Percentiles rank a stretch among this genome's conserved stretches.
Conservation (phyloP, 2,329 filamentous ascomycete genomes). For the Beauveria sp. region DNA sequence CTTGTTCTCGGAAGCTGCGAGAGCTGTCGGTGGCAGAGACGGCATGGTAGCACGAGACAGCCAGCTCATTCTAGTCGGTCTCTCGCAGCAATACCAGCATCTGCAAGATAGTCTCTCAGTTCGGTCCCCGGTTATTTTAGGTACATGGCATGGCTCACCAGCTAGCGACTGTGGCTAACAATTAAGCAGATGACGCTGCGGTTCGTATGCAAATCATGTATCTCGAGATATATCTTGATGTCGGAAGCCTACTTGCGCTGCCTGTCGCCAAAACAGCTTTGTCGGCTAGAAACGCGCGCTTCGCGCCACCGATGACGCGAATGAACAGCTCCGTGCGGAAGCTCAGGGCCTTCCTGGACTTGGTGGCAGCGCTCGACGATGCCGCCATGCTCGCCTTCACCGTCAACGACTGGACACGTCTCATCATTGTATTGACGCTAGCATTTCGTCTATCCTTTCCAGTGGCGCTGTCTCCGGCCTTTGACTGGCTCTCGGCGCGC, state of each 20-base stretch:
- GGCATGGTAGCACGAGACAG: neutral
- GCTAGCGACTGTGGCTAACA: neutral
- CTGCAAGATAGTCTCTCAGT: neutral
- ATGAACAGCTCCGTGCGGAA: neutral
- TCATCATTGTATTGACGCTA: slow-evolving; percentile 7
- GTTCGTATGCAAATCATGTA: slow-evolving; percentile 10
- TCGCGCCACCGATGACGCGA: neutral
- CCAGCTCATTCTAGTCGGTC: neutral
- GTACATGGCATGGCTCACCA: neutral
- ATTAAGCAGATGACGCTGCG: neutral
- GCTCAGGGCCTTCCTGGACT: slow-evolving; percentile 5
- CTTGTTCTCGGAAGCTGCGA: neutral
- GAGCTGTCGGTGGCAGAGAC: neutral
- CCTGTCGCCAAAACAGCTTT: slow-evolving; percentile 8
- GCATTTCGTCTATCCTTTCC: slow-evolving; percentile 10
- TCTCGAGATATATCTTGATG: slow-evolving; percentile 12
- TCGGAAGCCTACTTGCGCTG: slow-evolving; percentile 10
- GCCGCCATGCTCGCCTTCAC: slow-evolving; percentile 5
- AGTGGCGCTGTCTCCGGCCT: neutral
- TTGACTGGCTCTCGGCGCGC: slow-evolving; percentile 1
- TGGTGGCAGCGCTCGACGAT: slow-evolving; percentile 6
- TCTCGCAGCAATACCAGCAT: slow-evolving; percentile 1
- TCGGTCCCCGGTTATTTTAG: neutral
- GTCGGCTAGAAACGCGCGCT: neutral
- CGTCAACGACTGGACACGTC: slow-evolving; percentile 10